Conservation (phyloP, 345 rosid genomes). For the Eucalyptus cloeziana region DNA sequence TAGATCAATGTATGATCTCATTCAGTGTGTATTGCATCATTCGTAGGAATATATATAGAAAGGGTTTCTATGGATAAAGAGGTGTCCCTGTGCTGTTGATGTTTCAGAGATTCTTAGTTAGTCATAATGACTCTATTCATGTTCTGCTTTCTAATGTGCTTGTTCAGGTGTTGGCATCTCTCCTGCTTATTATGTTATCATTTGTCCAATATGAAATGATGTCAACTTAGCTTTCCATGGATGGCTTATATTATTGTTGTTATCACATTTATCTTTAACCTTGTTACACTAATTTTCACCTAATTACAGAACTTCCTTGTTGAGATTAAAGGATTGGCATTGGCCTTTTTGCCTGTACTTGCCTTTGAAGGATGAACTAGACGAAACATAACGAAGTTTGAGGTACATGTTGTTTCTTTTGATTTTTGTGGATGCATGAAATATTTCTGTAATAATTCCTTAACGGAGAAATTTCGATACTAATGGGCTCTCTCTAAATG, state of each 20-base stretch:
- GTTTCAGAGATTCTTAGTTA: not conserved
- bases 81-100: not conserved
- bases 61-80: not conserved
- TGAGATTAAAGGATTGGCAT: slow-evolving; percentile 68
- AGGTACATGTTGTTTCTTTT: slow-evolving; percentile 11
- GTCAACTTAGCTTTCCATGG: not conserved
- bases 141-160: not conserved
- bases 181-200: not conserved
- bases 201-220: not conserved
- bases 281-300: not conserved
- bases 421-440: not conserved
- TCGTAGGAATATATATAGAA: not conserved
- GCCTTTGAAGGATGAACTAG: slow-evolving; percentile 86
- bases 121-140: not conserved
- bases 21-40: not conserved
- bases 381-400: slow-evolving; percentile 70
- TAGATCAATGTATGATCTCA: not conserved
- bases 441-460: not conserved
- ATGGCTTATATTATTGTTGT: not conserved
- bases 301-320: slow-evolving; percentile 44
- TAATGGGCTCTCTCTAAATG: not conserved
- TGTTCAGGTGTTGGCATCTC: not conserved
- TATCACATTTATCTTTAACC: not conserved
- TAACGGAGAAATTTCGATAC: not conserved
- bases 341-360: slow-evolving; percentile 70